These are phyloP conservation scores for Aquilaria malaccensis DNA, from an alignment of 345 rosid genomes.

Conservation along the genomic window DNA sequence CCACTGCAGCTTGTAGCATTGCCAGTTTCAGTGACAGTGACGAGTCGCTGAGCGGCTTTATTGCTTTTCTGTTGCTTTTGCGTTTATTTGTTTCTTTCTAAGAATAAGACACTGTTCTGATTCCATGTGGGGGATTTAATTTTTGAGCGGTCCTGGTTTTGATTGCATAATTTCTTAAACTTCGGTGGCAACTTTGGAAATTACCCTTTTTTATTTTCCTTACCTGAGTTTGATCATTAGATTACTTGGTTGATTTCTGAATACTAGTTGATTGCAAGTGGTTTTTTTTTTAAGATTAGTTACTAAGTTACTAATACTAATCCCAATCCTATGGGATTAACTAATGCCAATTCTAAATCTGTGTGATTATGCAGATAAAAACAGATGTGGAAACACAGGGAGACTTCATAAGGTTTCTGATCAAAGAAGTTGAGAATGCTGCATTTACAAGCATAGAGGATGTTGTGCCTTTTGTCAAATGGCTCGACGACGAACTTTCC, in stretches of 20 bases:
- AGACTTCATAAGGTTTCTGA: conserved; percentile 81
- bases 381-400: conserved; percentile 96
- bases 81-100: conserved; percentile 17
- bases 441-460: conserved; percentile 77
- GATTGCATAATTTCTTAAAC: not conserved
- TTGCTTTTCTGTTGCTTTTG: conserved; percentile 15
- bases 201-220: not conserved
- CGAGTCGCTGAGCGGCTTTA: conserved; percentile 19
- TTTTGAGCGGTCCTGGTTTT: not conserved
- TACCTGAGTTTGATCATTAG: not conserved
- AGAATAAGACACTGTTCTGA: conserved; percentile 29
- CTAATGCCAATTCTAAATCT: not conserved
- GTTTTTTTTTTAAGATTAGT: too few species aligned
- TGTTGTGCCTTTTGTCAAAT: conserved; percentile 90
- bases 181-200: conserved; percentile 14
- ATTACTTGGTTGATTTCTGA: not conserved
- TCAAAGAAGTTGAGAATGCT: conserved; percentile 81
- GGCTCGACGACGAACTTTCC: conserved; percentile 96
- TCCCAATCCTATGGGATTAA: not conserved
- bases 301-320: too few species aligned
- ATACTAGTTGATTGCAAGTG: not conserved
- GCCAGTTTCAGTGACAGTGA: conserved; percentile 10
- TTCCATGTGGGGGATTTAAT: conserved; percentile 6
- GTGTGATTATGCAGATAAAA: conserved; percentile 52
- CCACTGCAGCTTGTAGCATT: conserved; percentile 21